Evolutionary conservation across 768 basidiomycete species (phyloP), one percentile per base, ranked within the genome.

Genomic region (Suillus spraguei): DNA sequence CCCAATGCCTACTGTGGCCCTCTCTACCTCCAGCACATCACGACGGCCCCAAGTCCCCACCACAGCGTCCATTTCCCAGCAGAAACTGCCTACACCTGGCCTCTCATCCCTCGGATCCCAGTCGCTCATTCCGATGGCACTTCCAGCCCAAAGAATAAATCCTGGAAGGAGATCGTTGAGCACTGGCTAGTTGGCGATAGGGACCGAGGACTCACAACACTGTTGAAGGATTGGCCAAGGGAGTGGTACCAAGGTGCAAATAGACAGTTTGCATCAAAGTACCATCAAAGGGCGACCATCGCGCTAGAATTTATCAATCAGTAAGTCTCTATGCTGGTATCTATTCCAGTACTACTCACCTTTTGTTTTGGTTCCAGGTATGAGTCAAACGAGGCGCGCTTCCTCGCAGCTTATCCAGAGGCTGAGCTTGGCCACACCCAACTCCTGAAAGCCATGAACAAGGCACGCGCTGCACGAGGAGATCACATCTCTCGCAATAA

Each of bases 71-170:
- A n/a, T n/a, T n/a, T n/a, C n/a, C n/a, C n/a, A n/a, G n/a, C n/a
- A n/a, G n/a, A n/a, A n/a, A n/a, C n/a, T 76, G 8, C 28, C 50
- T 32, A 52, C 8, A 4, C 28, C 50, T 32, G 50, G 28, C 17
- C 50, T 52, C 1, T 52, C 8, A 32, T 52, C 17, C 50, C 50
- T 17, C 9, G 3, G 28, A 32, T 52, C 3, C 50, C 28, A 33
- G 50, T 52, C 17, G 0, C 50, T 52, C 50, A 17, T 52, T 8
- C 50, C 6, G 16, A 52, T 2, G 9, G 50, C 16, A 52, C 50
- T 17, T 17, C 16, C 50, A 52, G 50, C 50, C 50, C 28, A 4
- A 52, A 52, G 50, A 32, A 32, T 1, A 52, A 32, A 14, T 52
- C 50, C 17, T 52, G 28, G 50, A 52, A 52, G 50, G 50, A 52